phyloP scores from a whole-genome alignment of 2,329 filamentous ascomycete species.

The Aspergillus pseudoviridinutans region DNA sequence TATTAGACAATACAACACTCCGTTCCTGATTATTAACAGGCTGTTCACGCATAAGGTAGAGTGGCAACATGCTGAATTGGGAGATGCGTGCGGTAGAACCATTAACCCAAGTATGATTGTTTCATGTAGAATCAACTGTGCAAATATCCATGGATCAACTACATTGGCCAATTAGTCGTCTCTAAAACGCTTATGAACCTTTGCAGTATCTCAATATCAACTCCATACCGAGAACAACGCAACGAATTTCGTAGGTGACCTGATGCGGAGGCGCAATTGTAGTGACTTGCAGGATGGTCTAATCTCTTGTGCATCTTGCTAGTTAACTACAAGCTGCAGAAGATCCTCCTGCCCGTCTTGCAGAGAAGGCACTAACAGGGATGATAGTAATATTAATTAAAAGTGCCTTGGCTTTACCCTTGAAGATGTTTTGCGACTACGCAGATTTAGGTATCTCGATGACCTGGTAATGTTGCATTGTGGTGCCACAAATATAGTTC shows the following conservation, averaged over 20 bases:
- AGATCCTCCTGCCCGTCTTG: neutral
- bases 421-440: neutral
- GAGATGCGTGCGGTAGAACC: neutral
- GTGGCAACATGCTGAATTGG: neutral
- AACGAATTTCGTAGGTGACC: neutral
- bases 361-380: neutral
- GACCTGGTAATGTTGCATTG: neutral
- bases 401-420: neutral
- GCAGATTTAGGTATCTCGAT: neutral
- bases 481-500: neutral
- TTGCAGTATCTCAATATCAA: neutral
- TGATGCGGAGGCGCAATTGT: neutral
- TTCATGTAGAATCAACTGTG: neutral
- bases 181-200: neutral
- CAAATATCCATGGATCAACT: neutral
- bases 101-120: neutral
- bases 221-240: neutral
- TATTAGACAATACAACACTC: too few species aligned
- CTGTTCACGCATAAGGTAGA: too few species aligned
- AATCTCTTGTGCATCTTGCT: neutral
- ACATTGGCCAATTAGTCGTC: neutral
- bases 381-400: neutral
- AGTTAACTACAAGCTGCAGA: neutral
- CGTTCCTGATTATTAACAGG: neutral
- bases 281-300: neutral